Conservation (phyloP, 73 alveolate species). For the Paramecium bursaria region DNA sequence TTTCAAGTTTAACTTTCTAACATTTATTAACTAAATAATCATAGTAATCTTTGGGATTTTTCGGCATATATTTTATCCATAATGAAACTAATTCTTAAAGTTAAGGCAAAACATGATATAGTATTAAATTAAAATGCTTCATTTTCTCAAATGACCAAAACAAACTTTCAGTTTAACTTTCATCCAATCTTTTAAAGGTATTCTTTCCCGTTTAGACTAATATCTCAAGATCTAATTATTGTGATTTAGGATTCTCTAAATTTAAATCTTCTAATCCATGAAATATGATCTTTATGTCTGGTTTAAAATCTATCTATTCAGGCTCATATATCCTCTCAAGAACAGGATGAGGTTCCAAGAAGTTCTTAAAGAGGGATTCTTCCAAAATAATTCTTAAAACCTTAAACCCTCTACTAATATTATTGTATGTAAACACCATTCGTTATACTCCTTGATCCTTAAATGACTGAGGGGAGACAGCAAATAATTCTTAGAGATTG, state of each 20-base stretch:
- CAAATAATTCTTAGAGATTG: conserved; percentile 31
- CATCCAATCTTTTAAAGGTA: conserved; percentile 1
- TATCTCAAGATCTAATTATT: conserved; percentile 29
- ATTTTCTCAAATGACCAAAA: conserved; percentile 39
- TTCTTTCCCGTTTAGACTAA: conserved; percentile 15
- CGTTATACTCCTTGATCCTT: conserved; percentile 10
- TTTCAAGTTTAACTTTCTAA: background rate
- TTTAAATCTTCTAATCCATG: conserved; percentile 47
- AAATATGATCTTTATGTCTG: conserved; percentile 28
- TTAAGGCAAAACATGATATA: background rate
- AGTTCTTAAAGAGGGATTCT: conserved; percentile 25
- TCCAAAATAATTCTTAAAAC: conserved; percentile 29
- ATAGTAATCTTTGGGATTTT: conserved; percentile 21
- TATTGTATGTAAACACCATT: conserved; percentile 23
- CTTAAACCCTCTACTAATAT: conserved; percentile 48
- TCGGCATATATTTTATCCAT: conserved; percentile 27
- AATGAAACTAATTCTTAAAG: background rate
- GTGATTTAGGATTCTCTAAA: conserved; percentile 41
- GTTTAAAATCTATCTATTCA: conserved; percentile 2
- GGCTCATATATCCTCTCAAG: background rate
- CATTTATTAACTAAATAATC: conserved; percentile 6
- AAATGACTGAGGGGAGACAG: background rate
- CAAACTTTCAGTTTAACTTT: background rate
- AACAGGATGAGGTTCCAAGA: background rate
- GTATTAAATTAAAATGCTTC: conserved; percentile 25